These are phyloP conservation scores for Lipomyces yarrowii DNA, from an alignment of 1,139 yeast species.

Conservation along the genomic window DNA sequence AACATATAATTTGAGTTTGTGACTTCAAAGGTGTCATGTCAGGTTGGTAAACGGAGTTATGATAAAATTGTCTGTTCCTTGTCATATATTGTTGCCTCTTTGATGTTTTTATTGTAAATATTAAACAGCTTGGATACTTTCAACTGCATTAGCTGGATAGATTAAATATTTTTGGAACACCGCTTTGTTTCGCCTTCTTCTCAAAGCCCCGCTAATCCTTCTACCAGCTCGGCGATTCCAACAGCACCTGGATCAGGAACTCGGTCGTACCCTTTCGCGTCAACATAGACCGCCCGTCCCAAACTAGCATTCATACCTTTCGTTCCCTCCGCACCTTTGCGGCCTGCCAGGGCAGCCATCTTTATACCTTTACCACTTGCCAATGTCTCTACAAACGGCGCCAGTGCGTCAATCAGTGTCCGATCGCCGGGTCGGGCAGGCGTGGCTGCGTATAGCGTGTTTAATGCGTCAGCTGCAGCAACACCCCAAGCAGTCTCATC, in stretches of 20 bases:
- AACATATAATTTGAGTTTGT: background rate
- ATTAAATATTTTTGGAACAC: background rate
- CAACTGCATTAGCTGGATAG: background rate
- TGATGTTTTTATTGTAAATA: background rate
- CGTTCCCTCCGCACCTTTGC: conserved; percentile 74
- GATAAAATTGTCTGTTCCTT: background rate
- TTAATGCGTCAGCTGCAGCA: conserved; percentile 56
- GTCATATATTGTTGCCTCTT: background rate
- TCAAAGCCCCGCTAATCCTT: conserved; percentile 15
- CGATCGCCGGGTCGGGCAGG: conserved; percentile 89
- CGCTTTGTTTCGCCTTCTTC: background rate
- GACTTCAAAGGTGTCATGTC: background rate
- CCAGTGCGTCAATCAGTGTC: conserved; percentile 83
- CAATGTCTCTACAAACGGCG: conserved; percentile 77
- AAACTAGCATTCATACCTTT: conserved; percentile 77
- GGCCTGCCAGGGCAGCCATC: conserved; percentile 69
- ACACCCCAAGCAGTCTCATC: conserved; percentile 46
- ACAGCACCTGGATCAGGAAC: conserved; percentile 93
- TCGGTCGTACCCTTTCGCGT: conserved; percentile 49
- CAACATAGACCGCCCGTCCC: conserved; percentile 90
- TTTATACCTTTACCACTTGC: conserved; percentile 52
- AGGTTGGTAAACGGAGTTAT: background rate
- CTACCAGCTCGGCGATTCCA: conserved; percentile 40
- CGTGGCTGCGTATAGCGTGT: conserved; percentile 74
- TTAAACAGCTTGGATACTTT: background rate